phyloP scores from a whole-genome alignment of 495 filamentous ascomycete genomes.

The Podospora conica region DNA sequence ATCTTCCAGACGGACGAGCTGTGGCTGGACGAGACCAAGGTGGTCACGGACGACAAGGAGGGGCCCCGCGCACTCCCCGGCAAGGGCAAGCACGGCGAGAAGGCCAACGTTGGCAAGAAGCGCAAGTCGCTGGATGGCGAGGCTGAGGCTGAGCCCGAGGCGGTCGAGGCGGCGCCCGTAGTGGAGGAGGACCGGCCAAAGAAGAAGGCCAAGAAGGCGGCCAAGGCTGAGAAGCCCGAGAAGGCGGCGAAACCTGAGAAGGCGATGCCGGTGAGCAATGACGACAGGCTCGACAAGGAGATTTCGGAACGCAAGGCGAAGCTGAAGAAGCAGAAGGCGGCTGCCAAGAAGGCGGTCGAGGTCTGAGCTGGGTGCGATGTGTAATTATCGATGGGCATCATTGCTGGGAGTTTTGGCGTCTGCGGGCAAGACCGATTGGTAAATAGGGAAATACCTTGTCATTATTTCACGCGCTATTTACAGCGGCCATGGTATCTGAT shows the following conservation, averaged over 20 bases:
- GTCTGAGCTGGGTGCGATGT: constrained; percentile 6
- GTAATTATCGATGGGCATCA: constrained; percentile 6
- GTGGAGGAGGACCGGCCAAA: constrained; percentile 38
- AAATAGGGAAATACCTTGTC: constrained; percentile 5
- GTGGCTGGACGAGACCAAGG: constrained; percentile 76
- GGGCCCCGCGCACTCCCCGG: constrained; percentile 37
- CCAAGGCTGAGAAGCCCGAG: constrained; percentile 2
- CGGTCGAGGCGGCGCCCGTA: constrained; percentile 36
- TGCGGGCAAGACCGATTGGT: constrained; percentile 1
- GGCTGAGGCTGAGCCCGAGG: constrained; percentile 34
- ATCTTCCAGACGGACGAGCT: constrained; percentile 88
- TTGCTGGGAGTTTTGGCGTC: constrained; percentile 23
- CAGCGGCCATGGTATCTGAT: background rate
- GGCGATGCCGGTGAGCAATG: constrained; percentile 39
- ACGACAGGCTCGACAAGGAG: constrained; percentile 53
- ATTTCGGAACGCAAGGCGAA: constrained; percentile 54
- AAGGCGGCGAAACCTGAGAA: background rate
- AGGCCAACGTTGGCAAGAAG: constrained; percentile 61
- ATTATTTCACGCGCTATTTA: background rate
- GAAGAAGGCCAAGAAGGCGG: constrained; percentile 48
- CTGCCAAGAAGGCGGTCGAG: constrained; percentile 43
- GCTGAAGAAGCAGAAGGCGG: constrained; percentile 54
- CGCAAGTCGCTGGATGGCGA: constrained; percentile 46
- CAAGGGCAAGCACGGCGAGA: constrained; percentile 39
- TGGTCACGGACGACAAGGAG: constrained; percentile 56